Conservation (phyloP, 192 early-diverging fungal species). For the Coemansia sp. region DNA sequence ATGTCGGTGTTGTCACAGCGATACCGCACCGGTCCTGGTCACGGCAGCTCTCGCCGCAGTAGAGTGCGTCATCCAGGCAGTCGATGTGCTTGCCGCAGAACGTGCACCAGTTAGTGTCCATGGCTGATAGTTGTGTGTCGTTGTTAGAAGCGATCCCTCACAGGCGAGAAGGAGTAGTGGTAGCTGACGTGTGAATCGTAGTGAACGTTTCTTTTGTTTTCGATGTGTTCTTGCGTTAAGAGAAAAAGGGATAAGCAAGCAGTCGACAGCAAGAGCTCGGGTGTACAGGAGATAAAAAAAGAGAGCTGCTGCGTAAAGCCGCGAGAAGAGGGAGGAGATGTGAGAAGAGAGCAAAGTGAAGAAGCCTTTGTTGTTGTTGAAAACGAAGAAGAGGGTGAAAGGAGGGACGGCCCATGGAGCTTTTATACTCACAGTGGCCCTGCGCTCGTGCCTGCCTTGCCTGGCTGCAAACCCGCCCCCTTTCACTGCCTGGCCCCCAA, state of each 20-base stretch:
- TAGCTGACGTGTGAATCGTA: conserved; percentile 6
- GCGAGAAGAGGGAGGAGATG: conserved; percentile 4
- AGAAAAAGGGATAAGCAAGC: neutral
- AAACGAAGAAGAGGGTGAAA: neutral
- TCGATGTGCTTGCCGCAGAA: conserved; percentile 57
- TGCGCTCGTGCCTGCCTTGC: neutral
- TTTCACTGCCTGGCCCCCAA: conserved; percentile 1
- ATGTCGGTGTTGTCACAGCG: neutral
- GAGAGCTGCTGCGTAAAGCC: conserved; percentile 8
- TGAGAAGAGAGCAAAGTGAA: conserved; percentile 9
- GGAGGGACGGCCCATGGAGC: neutral
- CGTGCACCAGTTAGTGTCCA: conserved; percentile 58
- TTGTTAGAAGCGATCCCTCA: conserved; percentile 8
- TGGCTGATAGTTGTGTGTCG: conserved; percentile 18
- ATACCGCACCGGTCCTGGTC: conserved; percentile 22
- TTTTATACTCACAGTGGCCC: conserved; percentile 7
- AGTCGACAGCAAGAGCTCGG: neutral
- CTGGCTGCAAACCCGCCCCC: conserved; percentile 8
- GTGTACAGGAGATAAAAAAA: neutral
- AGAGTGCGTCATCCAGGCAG: conserved; percentile 46
- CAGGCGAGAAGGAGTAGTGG: conserved; percentile 10
- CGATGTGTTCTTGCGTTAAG: conserved; percentile 9
- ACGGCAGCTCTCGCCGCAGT: conserved; percentile 53
- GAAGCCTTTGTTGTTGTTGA: conserved; percentile 12
- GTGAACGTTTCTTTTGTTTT: neutral